Evolutionary conservation across 2,329 filamentous ascomycete species (phyloP), one percentile per base, ranked within the genome.

Genomic region (Parascedosporium putredinis): DNA sequence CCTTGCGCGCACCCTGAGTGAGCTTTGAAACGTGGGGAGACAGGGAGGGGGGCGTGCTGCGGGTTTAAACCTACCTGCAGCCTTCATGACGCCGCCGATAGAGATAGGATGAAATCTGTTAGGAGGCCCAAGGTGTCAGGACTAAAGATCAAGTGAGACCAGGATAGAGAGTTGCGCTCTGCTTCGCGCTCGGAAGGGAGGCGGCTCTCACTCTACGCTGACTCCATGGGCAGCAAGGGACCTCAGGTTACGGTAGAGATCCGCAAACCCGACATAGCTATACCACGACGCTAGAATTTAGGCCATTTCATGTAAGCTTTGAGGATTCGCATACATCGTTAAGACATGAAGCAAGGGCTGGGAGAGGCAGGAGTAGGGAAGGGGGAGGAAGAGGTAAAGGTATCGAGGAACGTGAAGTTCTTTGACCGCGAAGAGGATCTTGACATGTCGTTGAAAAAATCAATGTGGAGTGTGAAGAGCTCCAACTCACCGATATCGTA

Each of bases 81-180:
- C 72, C 31, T 71, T 68, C 59, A 82, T 85, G 59, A 87, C 78
- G 43, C 74, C 83, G 23, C 79, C 81, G 12, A 91, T 71, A 59
- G 90, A 83, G 47, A 89, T 73, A 12, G 87, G 87, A 55, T 84
- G 74, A 57, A 86, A 77, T 47, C 83, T 25, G 31, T 23, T 51
- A 31, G 53, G 18, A 27, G 12, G 12, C 29, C 22, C 18, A 49
- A 23, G 24, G 4, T 2, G 16, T 29, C 20, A 31, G 18, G 31
- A 16, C 50, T 12, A 5, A 18, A 5, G 22, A 50, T 16, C 10
- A n/a, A n/a, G n/a, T n/a, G n/a, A n/a, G n/a, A n/a, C n/a, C n/a
- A n/a, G n/a, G n/a, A n/a, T n/a, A n/a, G n/a, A n/a, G n/a, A n/a
- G n/a, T n/a, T n/a, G n/a, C n/a, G n/a, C n/a, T n/a, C n/a, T n/a